Base-by-base conservation (phyloP, 345 rosid species). In the Dovyalis caffra region DNA sequence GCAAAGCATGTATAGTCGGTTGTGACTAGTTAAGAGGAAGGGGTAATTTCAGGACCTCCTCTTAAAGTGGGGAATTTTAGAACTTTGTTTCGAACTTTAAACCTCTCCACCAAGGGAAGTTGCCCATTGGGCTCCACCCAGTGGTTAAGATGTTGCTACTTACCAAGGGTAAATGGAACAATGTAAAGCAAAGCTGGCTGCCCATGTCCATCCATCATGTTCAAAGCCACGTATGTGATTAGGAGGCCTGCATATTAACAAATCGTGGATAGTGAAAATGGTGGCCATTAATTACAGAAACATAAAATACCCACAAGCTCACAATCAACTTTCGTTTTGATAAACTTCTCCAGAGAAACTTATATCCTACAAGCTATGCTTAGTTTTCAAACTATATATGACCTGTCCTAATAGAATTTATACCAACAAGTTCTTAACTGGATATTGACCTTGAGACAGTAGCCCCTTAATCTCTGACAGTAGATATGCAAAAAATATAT, bases 141-240 rank as follows among this genome's bases (percentile, higher is more conserved):
- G n/a, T 23, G 61, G 61, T 56, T 56, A 23, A 3, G 61, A 8
- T 9, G 28, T n/a, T n/a, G 29, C 12, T 43, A 53, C 77, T 64
- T 76, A 80, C 83, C 80, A 18, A 76, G 80, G 43, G 77, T 80
- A 77, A 80, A 80, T 2, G 83, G 83, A 57, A 80, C 83, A 63
- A 80, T 76, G 77, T 80, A 80, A 23, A 80, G 80, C 61, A 80
- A 47, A 18, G 83, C 80, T 16, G 83, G 80, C 63, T 80, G 83
- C 60, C 83, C 83, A 37, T 80, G 83, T 16, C 83, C 83, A 76
- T 80, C 83, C 83, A 80, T 80, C 80, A 76, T 32, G 78, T 80
- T 80, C 77, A 80, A 64, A 80, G 83, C 83, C 47, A 73, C 68
- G 18, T 80, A 80, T 16, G 83, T 80, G 28, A 80, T 37, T 33